Evolutionary conservation across 2,329 filamentous ascomycete species (phyloP), one percentile per base, ranked within the genome.

Genomic region (Aspergillus fructus): DNA sequence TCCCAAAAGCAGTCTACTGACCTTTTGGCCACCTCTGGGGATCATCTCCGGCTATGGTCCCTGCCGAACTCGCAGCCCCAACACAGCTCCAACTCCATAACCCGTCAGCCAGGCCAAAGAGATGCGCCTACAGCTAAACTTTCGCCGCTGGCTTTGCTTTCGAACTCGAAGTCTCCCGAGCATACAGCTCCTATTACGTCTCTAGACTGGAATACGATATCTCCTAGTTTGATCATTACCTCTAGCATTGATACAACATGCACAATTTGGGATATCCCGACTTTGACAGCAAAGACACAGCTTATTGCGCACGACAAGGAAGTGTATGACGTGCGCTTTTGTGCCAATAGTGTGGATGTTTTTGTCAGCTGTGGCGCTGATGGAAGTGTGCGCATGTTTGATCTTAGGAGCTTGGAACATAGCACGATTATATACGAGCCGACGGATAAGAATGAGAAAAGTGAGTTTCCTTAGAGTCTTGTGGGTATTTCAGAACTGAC

Each of bases 381-480:
- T 72, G 94, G 94, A 40, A 97, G 93, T 73, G 94, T 99, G 24
- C 87, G 94, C 66, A 99, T 99, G 94, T 99, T 99, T 76, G 94
- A 99, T 75, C 81, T 99, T 60, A 86, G 94, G 70, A 97, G 93
- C 74, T 79, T 99, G 53, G 94, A 99, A 73, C 94, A 99, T 74
- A 97, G 93, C 64, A 99, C 94, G 50, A 99, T 99, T 73, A 99
- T 99, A 63, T 99, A 99, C 73, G 94, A 99, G 75, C 94, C 94
- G 4, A 93, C 91, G 0, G 89, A 92, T 64, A 97, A 97, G 77
- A 87, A 89, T 21, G 80, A 83, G 50, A 79, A 78, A 80, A 83
- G 89, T 91, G 79, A 63, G 78, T 70, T 6, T 15, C 7, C 13
- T 9, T 4, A 19, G 5, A 8, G 0, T 41, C 24, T 13, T 12